phyloP scores from a whole-genome alignment of 2,329 filamentous ascomycete species.

The Fusarium sp. region DNA sequence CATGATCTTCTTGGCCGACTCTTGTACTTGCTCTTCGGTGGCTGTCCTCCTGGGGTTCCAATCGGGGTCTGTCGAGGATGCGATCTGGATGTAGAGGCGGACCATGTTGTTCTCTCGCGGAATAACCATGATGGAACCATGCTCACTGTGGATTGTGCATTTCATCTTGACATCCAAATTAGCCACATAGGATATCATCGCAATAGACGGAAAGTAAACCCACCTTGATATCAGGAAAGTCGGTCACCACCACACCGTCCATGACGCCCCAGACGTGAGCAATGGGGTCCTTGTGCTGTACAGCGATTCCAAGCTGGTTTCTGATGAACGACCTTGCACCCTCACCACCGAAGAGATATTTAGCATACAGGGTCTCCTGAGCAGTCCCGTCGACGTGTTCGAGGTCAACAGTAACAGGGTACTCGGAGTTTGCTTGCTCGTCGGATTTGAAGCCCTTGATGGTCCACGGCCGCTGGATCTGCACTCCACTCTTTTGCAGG shows the following conservation, averaged over 20 bases:
- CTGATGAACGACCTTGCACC: conserved; percentile 78
- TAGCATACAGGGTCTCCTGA: conserved; percentile 77
- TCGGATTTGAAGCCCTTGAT: conserved; percentile 74
- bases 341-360: conserved; percentile 81
- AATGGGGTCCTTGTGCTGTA: conserved; percentile 80
- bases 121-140: conserved; percentile 86
- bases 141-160: conserved; percentile 81
- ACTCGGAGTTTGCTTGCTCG: conserved; percentile 70
- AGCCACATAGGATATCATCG: conserved; percentile 50
- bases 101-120: conserved; percentile 80
- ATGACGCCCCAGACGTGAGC: conserved; percentile 84
- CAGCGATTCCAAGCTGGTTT: conserved; percentile 76
- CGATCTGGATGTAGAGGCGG: conserved; percentile 79
- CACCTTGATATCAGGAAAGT: conserved; percentile 84
- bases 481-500: conserved; percentile 72
- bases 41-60: conserved; percentile 76
- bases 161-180: conserved; percentile 72
- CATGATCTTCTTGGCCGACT: conserved; percentile 75
- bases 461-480: conserved; percentile 76
- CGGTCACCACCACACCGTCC: conserved; percentile 79
- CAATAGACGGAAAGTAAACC: conserved; percentile 22
- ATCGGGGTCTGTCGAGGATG: conserved; percentile 72
- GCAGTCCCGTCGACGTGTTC: conserved; percentile 82
- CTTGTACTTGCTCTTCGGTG: conserved; percentile 75
- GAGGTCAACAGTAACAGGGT: conserved; percentile 85